Evolutionary conservation across 1,284 basidiomycete species (phyloP).

Genomic region (Papiliotrema laurentii): DNA sequence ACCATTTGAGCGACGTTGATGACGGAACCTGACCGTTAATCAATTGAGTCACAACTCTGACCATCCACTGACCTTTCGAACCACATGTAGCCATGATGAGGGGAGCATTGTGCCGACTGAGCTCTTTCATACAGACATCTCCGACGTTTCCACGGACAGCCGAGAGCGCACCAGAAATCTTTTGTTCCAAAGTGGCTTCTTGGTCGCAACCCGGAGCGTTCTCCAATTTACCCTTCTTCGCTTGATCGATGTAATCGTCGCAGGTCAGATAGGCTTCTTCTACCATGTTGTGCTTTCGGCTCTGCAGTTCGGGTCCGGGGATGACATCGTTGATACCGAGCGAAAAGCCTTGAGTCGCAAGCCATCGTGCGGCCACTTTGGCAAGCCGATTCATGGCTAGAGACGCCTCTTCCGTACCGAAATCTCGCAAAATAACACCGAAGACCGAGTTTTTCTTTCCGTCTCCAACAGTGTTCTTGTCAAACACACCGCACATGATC

Average conservation of each 20-base stretch:
- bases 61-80: constrained; percentile 72
- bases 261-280: constrained; percentile 86
- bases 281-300: constrained; percentile 81
- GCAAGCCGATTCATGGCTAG: constrained; percentile 94
- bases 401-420: constrained; percentile 90
- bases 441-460: constrained; percentile 99
- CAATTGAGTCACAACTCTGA: not conserved
- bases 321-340: constrained; percentile 99
- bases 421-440: constrained; percentile 95
- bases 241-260: constrained; percentile 77
- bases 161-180: constrained; percentile 89
- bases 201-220: constrained; percentile 96
- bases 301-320: constrained; percentile 76
- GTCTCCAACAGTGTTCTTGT: constrained; percentile 96
- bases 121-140: constrained; percentile 96
- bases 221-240: constrained; percentile 87
- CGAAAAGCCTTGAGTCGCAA: constrained; percentile 97
- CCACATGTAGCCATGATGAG: constrained; percentile 99
- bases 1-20: constrained; percentile 99
- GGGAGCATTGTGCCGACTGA: constrained; percentile 93
- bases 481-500: constrained; percentile 99
- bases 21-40: constrained; percentile 68
- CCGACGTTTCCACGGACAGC: constrained; percentile 95
- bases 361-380: constrained; percentile 91
- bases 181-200: constrained; percentile 92